Percentiles rank a stretch among this genome's conserved stretches.
Evolutionary conservation across 1,139 yeast genomes (phyloP).

Genomic region (Lodderomyces parapsilosis): DNA sequence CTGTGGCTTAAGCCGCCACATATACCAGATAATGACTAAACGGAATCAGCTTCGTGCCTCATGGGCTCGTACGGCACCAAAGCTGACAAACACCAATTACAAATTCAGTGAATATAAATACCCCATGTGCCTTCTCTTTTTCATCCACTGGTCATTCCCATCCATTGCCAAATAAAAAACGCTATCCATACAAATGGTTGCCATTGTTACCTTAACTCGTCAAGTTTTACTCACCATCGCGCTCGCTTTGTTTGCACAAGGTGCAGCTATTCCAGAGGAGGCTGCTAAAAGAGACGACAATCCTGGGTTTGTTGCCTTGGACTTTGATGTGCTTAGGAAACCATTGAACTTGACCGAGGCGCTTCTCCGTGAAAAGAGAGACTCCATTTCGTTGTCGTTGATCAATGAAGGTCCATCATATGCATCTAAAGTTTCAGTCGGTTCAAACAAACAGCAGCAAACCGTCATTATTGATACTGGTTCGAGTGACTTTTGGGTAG

Average conservation of each 20-base stretch:
- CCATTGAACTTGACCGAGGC: constrained; percentile 19
- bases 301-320: constrained; percentile 12
- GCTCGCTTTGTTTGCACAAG: constrained; percentile 13
- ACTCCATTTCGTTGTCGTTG: constrained; percentile 7
- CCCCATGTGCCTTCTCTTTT: no score
- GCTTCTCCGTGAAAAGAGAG: constrained; percentile 1
- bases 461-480: constrained; percentile 22
- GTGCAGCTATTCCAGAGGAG: constrained; percentile 11
- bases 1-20: no score
- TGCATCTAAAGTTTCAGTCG: constrained; percentile 11
- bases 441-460: constrained; percentile 13
- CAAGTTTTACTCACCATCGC: constrained; percentile 13
- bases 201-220: constrained; percentile 12
- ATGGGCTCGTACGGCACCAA: no score
- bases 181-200: no score
- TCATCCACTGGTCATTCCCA: no score
- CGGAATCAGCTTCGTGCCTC: no score
- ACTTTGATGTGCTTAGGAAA: constrained; percentile 10
- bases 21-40: no score
- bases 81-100: no score
- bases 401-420: constrained; percentile 8
- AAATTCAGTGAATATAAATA: no score
- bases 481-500: constrained; percentile 29
- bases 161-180: no score
- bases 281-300: constrained; percentile 9